phyloP scores from a whole-genome alignment of 2,329 filamentous ascomycete genomes.

The Paramyrothecium roridum region DNA sequence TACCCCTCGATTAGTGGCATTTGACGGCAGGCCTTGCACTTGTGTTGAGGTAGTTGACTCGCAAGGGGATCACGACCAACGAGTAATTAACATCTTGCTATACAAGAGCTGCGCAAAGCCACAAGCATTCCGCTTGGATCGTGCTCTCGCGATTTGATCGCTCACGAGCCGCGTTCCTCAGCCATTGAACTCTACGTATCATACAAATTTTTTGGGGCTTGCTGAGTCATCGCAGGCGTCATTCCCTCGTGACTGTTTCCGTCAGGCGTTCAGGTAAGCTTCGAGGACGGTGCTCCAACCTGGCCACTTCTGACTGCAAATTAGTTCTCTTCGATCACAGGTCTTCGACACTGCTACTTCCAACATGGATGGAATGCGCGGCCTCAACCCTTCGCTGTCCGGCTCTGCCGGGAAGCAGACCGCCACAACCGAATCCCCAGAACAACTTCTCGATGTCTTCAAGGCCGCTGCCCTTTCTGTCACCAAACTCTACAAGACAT shows the following conservation, averaged over 20 bases:
- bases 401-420: conserved; percentile 23
- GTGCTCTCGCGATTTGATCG: background rate
- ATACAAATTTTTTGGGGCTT: background rate
- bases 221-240: background rate
- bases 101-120: background rate
- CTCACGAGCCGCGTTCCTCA: background rate
- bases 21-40: conserved; percentile 5
- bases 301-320: background rate
- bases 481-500: conserved; percentile 94
- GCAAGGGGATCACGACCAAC: conserved; percentile 2
- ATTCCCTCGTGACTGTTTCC: background rate
- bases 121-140: background rate
- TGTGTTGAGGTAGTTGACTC: conserved; percentile 12
- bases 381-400: conserved; percentile 18
- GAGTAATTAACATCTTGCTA: background rate
- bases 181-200: background rate
- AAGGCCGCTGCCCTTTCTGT: conserved; percentile 89
- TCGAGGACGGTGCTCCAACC: background rate
- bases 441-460: conserved; percentile 81
- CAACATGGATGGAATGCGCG: conserved; percentile 29
- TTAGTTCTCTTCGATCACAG: background rate
- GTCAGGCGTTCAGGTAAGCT: background rate
- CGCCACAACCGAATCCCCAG: conserved; percentile 40
- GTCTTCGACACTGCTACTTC: background rate
- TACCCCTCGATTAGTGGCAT: conserved; percentile 25